Evolutionary conservation across 257 asterid species (phyloP).

Genomic region (Solanum arcanum): DNA sequence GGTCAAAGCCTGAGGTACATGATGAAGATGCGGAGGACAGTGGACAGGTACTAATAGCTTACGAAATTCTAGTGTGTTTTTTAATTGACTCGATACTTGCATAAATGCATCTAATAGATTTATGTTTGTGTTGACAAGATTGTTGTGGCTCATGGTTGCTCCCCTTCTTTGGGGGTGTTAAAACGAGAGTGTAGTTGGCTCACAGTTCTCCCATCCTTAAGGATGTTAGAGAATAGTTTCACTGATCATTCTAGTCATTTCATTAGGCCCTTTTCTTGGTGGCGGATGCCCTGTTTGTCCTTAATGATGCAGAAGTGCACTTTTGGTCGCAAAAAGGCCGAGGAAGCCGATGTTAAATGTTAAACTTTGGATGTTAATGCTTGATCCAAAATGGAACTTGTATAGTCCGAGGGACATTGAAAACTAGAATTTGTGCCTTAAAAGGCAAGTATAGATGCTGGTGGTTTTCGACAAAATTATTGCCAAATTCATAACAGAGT

Average conservation of each 20-base stretch:
- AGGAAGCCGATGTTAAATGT: background rate
- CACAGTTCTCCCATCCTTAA: background rate
- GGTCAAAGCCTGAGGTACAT: conserved; percentile 60
- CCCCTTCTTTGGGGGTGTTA: background rate
- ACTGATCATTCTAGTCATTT: background rate
- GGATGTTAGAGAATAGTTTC: background rate
- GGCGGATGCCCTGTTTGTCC: background rate
- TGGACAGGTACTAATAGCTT: conserved; percentile 34
- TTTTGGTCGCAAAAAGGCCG: background rate
- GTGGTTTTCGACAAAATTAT: background rate
- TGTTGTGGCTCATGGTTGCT: background rate
- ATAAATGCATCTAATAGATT: background rate
- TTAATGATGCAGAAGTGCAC: background rate
- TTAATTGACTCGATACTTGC: background rate
- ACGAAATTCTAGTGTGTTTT: background rate
- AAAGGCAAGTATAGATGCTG: background rate
- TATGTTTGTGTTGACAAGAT: background rate
- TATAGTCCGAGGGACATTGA: background rate
- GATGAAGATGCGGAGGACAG: conserved; percentile 47
- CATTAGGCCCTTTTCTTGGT: background rate
- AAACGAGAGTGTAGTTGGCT: no score
- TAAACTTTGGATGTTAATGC: background rate
- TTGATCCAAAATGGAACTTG: background rate
- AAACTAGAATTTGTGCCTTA: background rate
- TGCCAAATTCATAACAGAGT: background rate